Evolutionary conservation across 2,329 filamentous ascomycete genomes (phyloP).

Genomic region (Coniochaeta ligniaria): DNA sequence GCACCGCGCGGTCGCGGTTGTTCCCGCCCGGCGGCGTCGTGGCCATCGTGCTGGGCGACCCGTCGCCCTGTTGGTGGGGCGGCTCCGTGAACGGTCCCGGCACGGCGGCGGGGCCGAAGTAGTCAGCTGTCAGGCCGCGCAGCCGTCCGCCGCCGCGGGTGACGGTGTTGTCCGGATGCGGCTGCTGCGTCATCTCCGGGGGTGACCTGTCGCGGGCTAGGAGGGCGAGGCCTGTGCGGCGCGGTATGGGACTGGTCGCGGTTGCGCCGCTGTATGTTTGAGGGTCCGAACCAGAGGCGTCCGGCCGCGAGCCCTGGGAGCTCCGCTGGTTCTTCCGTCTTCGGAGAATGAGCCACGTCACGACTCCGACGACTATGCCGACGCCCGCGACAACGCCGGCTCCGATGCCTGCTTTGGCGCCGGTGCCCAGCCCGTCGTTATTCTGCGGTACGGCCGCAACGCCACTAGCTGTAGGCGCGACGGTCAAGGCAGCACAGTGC

Average conservation of each 20-base stretch:
- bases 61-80: background rate
- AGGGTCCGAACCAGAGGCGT: background rate
- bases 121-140: constrained; percentile 28
- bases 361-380: constrained; percentile 30
- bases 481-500: constrained; percentile 29
- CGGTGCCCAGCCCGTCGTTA: constrained; percentile 29
- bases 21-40: constrained; percentile 19
- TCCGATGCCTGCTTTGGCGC: constrained; percentile 51
- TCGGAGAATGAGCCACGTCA: constrained; percentile 40
- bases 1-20: constrained; percentile 26
- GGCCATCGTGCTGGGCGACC: background rate
- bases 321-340: constrained; percentile 19
- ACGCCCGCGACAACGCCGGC: constrained; percentile 40
- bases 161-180: constrained; percentile 23
- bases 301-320: background rate
- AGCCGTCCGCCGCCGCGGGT: constrained; percentile 15
- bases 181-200: constrained; percentile 15
- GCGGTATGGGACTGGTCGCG: background rate
- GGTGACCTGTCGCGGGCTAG: constrained; percentile 4
- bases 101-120: constrained; percentile 35
- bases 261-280: background rate
- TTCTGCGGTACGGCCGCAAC: constrained; percentile 9
- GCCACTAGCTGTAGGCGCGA: constrained; percentile 17
- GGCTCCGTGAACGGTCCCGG: constrained; percentile 39
- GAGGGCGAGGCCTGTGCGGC: background rate